Base-by-base conservation (phyloP, 345 rosid genomes). In the Geranium rotundifolium region DNA sequence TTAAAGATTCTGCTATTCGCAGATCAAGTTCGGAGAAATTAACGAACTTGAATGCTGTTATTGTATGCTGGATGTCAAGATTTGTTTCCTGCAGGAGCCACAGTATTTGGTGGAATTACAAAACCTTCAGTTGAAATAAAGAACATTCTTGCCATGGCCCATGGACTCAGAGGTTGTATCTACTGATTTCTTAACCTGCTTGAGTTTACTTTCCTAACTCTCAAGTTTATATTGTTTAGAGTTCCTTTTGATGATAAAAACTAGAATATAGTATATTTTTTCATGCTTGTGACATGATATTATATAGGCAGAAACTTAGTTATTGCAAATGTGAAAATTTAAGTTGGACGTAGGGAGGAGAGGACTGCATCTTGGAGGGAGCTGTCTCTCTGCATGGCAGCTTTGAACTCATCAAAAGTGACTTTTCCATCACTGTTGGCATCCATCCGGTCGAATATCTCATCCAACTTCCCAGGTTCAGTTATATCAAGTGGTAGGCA, bases 391-490 rank as follows among this genome's bases (percentile, higher is more conserved):
- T 80, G 71, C 91, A 83, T 78, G 9, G 88, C 88, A 29, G 82
- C 82, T 70, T 80, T 86, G 76, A 86, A 86, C 77, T 86, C 88
- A 3, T 86, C 91, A 23, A 81, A 83, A 14, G 86, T 79, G 54
- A 86, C 85, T 71, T 81, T 81, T 16, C 88, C 88, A 30, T 85
- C 91, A 5, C 76, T 79, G 71, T 79, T 83, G 54, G 86, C 85
- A 69, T 86, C 88, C 88, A 83, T 83, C 64, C 59, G 69, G 20
- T 86, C 86, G 23, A 86, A 86, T 63, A 83, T 77, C 70, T 78
- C 91, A 39, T 86, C 91, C 60, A 81, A 60, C 61, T 83, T 86
- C 13, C 91, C 88, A 0, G 86, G 85, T 54, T 81, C 85, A 1
- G 85, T 69, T 7, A 83, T 78, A 61, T 86, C 85, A 1, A 61